These are phyloP conservation scores for Globisporangium radiosum DNA, from an alignment of 352 stramenopile genomes.

Conservation along the genomic window DNA sequence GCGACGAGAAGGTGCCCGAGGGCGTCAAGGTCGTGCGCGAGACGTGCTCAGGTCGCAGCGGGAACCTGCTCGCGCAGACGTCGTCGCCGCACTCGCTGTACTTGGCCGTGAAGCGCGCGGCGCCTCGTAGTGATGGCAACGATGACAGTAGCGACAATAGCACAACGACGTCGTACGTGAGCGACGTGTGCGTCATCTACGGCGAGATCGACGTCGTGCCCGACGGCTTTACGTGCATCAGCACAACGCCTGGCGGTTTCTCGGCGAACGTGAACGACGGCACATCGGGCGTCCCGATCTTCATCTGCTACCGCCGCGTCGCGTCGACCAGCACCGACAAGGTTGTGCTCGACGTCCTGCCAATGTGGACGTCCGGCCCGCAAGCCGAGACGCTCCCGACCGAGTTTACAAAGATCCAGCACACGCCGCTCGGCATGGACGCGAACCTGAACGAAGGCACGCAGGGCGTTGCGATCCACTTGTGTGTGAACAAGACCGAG, in stretches of 20 bases:
- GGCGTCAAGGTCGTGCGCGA: slow-evolving; percentile 59
- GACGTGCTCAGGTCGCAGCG: slow-evolving; percentile 61
- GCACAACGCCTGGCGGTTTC: slow-evolving; percentile 55
- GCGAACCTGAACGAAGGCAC: slow-evolving; percentile 83
- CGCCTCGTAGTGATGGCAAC: slow-evolving; percentile 9
- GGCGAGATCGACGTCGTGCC: slow-evolving; percentile 80
- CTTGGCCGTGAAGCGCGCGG: slow-evolving; percentile 63
- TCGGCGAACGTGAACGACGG: slow-evolving; percentile 84
- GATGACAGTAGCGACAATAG: neutral
- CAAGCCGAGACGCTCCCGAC: slow-evolving; percentile 51
- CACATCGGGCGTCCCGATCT: slow-evolving; percentile 64
- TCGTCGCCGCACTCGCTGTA: slow-evolving; percentile 68
- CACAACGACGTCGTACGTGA: slow-evolving; percentile 38
- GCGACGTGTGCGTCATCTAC: slow-evolving; percentile 80
- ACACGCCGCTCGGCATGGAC: slow-evolving; percentile 84
- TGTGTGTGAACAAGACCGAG: slow-evolving; percentile 67
- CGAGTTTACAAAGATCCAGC: slow-evolving; percentile 79
- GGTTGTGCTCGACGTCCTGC: slow-evolving; percentile 61
- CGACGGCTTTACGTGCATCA: slow-evolving; percentile 67
- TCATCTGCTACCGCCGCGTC: slow-evolving; percentile 67
- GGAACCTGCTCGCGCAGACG: slow-evolving; percentile 71
- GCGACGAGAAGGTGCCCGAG: slow-evolving; percentile 68
- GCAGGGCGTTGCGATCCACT: slow-evolving; percentile 59
- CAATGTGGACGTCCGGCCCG: slow-evolving; percentile 71
- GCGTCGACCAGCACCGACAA: slow-evolving; percentile 23